Conservation (phyloP, 164 flowering plant species). For the Piper longum region DNA sequence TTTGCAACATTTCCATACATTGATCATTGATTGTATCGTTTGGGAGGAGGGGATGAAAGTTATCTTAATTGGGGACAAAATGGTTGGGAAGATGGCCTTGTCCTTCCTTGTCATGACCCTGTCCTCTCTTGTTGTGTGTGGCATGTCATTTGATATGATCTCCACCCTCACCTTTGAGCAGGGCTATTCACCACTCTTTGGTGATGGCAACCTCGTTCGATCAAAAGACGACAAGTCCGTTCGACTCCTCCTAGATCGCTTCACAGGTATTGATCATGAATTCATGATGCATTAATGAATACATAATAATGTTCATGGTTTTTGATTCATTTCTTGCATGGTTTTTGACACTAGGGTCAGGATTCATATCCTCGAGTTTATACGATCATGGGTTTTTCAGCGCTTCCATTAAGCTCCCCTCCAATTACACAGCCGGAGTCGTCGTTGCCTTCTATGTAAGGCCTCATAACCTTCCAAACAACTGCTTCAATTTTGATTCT, state of each 20-base stretch:
- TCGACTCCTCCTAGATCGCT: conserved; percentile 11
- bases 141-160: conserved; percentile 1
- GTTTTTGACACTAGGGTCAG: conserved; percentile 45
- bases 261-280: conserved; percentile 3
- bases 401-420: conserved; percentile 73
- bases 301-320: not conserved
- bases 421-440: conserved; percentile 69
- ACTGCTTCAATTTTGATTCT: too few species aligned
- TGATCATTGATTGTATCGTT: too few species aligned
- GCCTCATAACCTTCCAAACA: too few species aligned
- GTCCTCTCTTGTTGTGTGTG: not conserved
- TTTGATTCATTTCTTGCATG: not conserved
- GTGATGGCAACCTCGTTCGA: conserved; percentile 45
- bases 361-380: conserved; percentile 59
- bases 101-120: not conserved
- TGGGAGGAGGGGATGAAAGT: too few species aligned
- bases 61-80: too few species aligned
- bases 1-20: too few species aligned
- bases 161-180: conserved; percentile 39
- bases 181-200: conserved; percentile 50
- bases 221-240: conserved; percentile 28
- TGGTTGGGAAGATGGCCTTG: not conserved
- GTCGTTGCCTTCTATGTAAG: conserved; percentile 90
- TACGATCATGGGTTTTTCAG: conserved; percentile 82
- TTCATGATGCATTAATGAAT: too few species aligned